Evolutionary conservation across 2,329 filamentous ascomycete genomes (phyloP).

Genomic region (Didymella exigua): DNA sequence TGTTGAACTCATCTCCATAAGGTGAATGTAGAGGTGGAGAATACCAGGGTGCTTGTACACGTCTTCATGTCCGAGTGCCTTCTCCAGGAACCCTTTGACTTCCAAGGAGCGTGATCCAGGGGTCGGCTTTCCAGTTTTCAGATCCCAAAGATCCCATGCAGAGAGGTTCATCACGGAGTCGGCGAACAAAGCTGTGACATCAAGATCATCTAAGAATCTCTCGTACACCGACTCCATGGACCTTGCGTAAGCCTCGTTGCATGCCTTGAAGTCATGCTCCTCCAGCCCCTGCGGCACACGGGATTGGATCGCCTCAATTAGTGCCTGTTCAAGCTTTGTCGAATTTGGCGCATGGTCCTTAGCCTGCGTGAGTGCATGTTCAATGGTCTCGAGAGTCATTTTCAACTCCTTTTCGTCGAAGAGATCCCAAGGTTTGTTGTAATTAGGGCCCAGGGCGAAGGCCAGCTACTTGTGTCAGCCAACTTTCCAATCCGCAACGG

Average conservation of each 20-base stretch:
- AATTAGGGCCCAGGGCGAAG: conserved; percentile 75
- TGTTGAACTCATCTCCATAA: conserved; percentile 75
- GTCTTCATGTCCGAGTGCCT: conserved; percentile 58
- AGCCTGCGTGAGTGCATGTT: conserved; percentile 55
- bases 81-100: conserved; percentile 63
- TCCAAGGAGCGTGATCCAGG: conserved; percentile 63
- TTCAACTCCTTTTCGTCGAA: conserved; percentile 68
- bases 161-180: conserved; percentile 70
- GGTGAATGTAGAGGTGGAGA: conserved; percentile 76
- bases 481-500: neutral
- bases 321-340: conserved; percentile 62
- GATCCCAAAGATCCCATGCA: conserved; percentile 69
- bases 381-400: conserved; percentile 56
- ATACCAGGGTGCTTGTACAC: conserved; percentile 68
- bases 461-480: conserved; percentile 55
- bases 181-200: conserved; percentile 67
- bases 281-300: conserved; percentile 52
- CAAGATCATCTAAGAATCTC: conserved; percentile 62
- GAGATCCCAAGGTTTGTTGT: conserved; percentile 78
- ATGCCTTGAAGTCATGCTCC: conserved; percentile 56
- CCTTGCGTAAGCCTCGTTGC: conserved; percentile 65
- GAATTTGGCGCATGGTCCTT: conserved; percentile 45
- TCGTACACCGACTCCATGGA: conserved; percentile 64
- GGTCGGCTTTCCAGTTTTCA: conserved; percentile 63
- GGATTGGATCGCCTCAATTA: conserved; percentile 64